Conservation (phyloP, 345 rosid species). For the Durio zibethinus region DNA sequence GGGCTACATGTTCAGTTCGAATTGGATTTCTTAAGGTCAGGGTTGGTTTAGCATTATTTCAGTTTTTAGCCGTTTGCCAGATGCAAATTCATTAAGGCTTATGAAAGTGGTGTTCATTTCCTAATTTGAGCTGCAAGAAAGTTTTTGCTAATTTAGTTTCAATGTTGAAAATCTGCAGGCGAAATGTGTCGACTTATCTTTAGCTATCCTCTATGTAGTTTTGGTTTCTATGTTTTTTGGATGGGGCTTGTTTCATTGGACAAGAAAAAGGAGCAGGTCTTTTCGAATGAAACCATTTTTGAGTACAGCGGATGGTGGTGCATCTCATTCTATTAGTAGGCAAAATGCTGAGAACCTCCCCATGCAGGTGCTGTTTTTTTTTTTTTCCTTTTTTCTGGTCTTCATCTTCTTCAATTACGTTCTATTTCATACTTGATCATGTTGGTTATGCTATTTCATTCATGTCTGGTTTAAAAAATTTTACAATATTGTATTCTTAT, state of each 20-base stretch:
- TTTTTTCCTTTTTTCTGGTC: neutral
- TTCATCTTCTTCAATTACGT: neutral
- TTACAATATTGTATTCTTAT: neutral
- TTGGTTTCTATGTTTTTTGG: slow-evolving; percentile 74
- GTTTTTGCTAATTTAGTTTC: slow-evolving; percentile 20
- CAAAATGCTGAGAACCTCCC: slow-evolving; percentile 65
- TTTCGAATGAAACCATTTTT: slow-evolving; percentile 51
- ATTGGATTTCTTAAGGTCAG: slow-evolving; percentile 76
- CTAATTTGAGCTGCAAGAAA: slow-evolving; percentile 7
- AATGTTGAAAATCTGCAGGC: slow-evolving; percentile 53
- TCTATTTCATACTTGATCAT: neutral
- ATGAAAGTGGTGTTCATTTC: neutral
- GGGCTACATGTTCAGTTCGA: slow-evolving; percentile 59
- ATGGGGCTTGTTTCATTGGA: slow-evolving; percentile 65
- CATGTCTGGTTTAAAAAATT: neutral
- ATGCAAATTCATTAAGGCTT: neutral
- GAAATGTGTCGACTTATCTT: slow-evolving; percentile 68
- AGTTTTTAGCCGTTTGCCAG: neutral
- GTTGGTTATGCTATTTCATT: neutral
- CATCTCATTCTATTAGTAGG: slow-evolving; percentile 32
- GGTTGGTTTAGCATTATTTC: neutral
- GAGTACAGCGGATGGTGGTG: slow-evolving; percentile 34
- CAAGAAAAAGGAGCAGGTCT: slow-evolving; percentile 47
- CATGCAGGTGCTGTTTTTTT: slow-evolving; percentile 47
- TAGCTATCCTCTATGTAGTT: slow-evolving; percentile 66